phyloP scores from a whole-genome alignment of 2,329 filamentous ascomycete species.

The Monosporascus sp. region DNA sequence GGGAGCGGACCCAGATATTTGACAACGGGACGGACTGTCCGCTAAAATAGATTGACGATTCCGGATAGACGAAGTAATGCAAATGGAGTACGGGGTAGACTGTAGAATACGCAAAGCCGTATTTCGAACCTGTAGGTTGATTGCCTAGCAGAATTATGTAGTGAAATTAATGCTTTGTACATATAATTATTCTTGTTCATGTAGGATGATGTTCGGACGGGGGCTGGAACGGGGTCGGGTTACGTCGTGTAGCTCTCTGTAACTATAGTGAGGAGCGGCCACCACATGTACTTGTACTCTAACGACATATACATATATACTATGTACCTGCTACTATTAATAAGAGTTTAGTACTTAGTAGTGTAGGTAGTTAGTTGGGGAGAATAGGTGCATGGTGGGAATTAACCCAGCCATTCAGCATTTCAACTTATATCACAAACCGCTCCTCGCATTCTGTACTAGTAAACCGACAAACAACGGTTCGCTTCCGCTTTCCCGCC shows the following conservation, averaged over 20 bases:
- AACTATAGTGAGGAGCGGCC: neutral
- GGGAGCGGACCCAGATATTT: conserved; percentile 23
- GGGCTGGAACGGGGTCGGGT: neutral
- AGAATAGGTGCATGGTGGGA: neutral
- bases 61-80: neutral
- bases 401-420: neutral
- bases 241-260: neutral
- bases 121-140: neutral
- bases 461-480: too few species aligned
- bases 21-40: conserved; percentile 24
- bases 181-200: neutral
- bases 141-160: neutral
- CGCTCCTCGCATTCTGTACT: neutral
- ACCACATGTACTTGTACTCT: neutral
- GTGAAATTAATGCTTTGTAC: neutral
- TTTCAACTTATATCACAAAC: neutral
- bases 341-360: neutral
- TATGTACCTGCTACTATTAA: neutral
- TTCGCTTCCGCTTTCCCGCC: neutral
- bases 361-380: neutral
- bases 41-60: conserved; percentile 15
- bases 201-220: neutral
- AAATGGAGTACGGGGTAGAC: neutral
- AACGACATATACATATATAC: neutral
- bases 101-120: neutral